phyloP scores from a whole-genome alignment of 1,284 basidiomycete species.

The Leccinum subrobustum region DNA sequence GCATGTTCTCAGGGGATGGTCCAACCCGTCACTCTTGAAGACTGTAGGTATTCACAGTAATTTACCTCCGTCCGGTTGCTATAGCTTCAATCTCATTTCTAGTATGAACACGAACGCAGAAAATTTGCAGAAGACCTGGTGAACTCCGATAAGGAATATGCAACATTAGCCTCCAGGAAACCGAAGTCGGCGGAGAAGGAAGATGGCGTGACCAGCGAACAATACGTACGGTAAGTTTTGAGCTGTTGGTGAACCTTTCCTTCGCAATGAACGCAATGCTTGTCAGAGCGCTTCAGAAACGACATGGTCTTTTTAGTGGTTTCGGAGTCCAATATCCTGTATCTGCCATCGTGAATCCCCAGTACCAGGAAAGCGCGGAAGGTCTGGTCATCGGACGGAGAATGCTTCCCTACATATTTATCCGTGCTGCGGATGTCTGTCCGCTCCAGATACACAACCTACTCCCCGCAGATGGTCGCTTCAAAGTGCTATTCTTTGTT shows the following conservation, averaged over 20 bases:
- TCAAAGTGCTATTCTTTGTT: background rate
- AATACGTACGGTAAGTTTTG: background rate
- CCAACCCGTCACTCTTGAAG: background rate
- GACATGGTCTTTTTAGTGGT: background rate
- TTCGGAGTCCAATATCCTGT: background rate
- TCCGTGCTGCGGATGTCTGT: background rate
- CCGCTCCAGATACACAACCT: background rate
- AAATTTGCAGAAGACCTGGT: background rate
- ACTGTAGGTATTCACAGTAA: background rate
- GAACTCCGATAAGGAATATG: background rate
- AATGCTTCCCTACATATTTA: background rate
- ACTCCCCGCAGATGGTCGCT: background rate
- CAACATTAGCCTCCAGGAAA: background rate
- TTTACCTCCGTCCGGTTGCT: background rate
- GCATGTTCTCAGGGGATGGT: background rate
- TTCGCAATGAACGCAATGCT: background rate
- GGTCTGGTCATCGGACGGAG: background rate
- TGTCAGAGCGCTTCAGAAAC: background rate
- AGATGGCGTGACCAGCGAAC: background rate
- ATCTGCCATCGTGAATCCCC: background rate
- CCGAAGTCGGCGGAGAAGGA: background rate
- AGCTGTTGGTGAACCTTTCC: background rate
- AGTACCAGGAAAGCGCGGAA: background rate
- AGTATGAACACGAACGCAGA: background rate
- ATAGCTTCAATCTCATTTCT: background rate